Evolutionary conservation across 192 early-diverging fungal species (phyloP).

Genomic region (Allomyces macrogynus): DNA sequence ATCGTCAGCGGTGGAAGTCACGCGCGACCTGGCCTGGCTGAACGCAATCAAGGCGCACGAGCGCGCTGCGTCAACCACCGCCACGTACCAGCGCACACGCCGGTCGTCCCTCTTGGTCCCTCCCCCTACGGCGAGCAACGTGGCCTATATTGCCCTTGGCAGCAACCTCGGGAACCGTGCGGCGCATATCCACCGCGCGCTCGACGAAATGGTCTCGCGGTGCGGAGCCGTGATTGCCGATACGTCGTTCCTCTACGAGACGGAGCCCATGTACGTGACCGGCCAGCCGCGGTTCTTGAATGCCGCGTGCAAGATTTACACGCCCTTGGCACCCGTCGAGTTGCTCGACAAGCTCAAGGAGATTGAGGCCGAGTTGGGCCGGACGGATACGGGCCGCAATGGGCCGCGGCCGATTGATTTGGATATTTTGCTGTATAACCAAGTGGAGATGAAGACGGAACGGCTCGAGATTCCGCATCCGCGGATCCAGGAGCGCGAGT

Average conservation of each 20-base stretch:
- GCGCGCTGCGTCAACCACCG: no score
- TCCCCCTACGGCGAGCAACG: no score
- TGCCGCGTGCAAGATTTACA: no score
- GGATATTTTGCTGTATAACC: constrained; percentile 51
- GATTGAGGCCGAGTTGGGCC: no score
- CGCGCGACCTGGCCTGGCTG: constrained; percentile 24
- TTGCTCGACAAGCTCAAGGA: no score
- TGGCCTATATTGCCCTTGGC: constrained; percentile 58
- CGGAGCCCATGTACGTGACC: constrained; percentile 86
- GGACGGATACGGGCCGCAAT: no score
- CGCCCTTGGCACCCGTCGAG: no score
- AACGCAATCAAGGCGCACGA: not conserved
- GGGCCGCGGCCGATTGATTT: no score
- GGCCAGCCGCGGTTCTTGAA: constrained; percentile 24
- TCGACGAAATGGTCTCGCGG: constrained; percentile 33
- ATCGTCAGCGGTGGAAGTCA: constrained; percentile 76
- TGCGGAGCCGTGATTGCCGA: constrained; percentile 38
- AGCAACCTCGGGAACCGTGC: constrained; percentile 85
- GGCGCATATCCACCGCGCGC: constrained; percentile 56
- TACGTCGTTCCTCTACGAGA: no score
- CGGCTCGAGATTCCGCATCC: constrained; percentile 72
- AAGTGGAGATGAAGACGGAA: constrained; percentile 39
- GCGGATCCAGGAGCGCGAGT: constrained; percentile 69
- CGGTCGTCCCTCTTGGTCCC: no score
- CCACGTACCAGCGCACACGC: no score